Evolutionary conservation across 306 rosid species (phyloP), one percentile per base, ranked within the genome.

Genomic region (Ochetophila trinervis): DNA sequence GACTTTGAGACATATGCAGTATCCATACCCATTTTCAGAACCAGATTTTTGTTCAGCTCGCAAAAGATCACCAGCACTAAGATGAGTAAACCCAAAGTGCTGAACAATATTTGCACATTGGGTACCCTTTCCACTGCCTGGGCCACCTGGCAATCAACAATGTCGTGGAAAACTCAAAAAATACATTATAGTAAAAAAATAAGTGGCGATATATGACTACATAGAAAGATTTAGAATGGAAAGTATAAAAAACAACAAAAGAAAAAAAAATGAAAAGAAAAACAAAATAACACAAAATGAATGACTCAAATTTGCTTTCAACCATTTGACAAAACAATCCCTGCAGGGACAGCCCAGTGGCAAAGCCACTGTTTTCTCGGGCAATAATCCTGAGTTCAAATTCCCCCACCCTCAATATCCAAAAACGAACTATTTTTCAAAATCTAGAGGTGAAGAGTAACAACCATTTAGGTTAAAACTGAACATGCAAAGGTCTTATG

Each of bases 41-140:
- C 96, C 99, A 67, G 99, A 94, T 71, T 84, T 88, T 60, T 86
- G 90, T 80, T 94, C 99, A 68, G 86, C 99, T 53, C 99, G 86
- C 57, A 94, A 87, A 78, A 94, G 99, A 83, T 94, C 99, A n/a
- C 99, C 99, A 57, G 99, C 99, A 78, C 99, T 94, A 64, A 94
- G 99, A 78, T 94, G 99, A 70, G 91, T 86, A 77, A 56, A 94
- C 76, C 95, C 91, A 34, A 81, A 94, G 42, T 84, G 72, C 59
- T 90, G 24, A 0, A 88, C 94, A 79, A 94, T 78, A 59, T 84
- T 88, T 57, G 90, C 79, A 86, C 97, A 94, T 60, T 94, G 99
- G 27, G 99, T 94, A 65, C 97, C 99, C 84, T 94, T 94, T 74
- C 99, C 99, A 42, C 99, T 90, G 55, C 99, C 99, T 0, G 99